Evolutionary conservation across 2,329 filamentous ascomycete genomes (phyloP).

Genomic region (Trichophaea hybrida): DNA sequence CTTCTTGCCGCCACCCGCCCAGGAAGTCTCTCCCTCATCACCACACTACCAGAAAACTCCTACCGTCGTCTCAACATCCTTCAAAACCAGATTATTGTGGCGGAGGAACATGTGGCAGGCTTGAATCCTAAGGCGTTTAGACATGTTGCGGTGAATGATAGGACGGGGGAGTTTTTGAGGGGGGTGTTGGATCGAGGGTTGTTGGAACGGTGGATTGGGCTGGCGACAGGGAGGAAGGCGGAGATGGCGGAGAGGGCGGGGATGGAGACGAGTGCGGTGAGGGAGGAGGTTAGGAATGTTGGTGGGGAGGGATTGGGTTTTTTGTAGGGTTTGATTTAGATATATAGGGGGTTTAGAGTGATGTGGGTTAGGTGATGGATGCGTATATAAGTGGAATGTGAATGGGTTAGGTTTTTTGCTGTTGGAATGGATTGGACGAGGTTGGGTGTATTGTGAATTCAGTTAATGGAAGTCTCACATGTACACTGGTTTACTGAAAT

Average conservation of each 20-base stretch:
- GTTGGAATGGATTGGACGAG: no score
- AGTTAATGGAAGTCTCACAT: no score
- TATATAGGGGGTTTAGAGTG: background rate
- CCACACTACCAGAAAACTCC: slow-evolving; percentile 59
- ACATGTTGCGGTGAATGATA: slow-evolving; percentile 31
- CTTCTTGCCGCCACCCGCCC: slow-evolving; percentile 61
- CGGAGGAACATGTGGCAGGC: slow-evolving; percentile 60
- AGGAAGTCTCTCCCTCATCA: slow-evolving; percentile 62
- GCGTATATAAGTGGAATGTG: background rate
- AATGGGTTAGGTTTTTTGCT: no score
- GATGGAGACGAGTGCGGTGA: slow-evolving; percentile 22
- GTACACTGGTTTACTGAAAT: no score
- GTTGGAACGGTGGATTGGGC: slow-evolving; percentile 24
- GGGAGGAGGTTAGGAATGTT: slow-evolving; percentile 20
- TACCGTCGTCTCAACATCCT: slow-evolving; percentile 76
- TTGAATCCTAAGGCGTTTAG: slow-evolving; percentile 75
- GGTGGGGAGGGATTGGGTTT: slow-evolving; percentile 1
- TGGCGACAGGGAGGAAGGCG: slow-evolving; percentile 24
- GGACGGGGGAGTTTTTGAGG: slow-evolving; percentile 22
- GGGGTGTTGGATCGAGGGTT: slow-evolving; percentile 26
- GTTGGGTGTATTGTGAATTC: no score
- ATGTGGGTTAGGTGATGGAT: background rate
- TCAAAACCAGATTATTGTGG: slow-evolving; percentile 61
- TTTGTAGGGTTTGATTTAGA: background rate
- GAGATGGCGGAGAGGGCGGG: slow-evolving; percentile 26